Conservation (phyloP, 106 monocot genomes). For the Dioscorea dumetorum region DNA sequence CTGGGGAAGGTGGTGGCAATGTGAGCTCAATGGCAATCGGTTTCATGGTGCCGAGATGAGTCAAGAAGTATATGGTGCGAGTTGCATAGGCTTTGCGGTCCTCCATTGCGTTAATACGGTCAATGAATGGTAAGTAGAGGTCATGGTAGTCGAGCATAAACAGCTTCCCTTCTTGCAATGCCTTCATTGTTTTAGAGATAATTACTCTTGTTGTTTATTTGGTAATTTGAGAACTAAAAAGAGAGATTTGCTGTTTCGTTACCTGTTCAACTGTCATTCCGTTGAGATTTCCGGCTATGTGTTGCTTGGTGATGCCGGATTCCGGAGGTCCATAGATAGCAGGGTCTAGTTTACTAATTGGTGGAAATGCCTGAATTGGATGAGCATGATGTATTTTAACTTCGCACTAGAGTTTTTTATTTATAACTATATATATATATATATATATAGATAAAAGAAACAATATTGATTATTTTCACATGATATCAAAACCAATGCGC, state of each 20-base stretch:
- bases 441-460: background rate
- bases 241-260: background rate
- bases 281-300: constrained; percentile 51
- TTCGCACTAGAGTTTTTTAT: no score
- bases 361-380: constrained; percentile 53
- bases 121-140: constrained; percentile 62
- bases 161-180: constrained; percentile 64
- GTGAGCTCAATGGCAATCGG: constrained; percentile 79
- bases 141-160: constrained; percentile 82
- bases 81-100: constrained; percentile 70
- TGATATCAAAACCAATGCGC: no score
- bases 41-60: constrained; percentile 41
- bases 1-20: constrained; percentile 41
- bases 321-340: constrained; percentile 67
- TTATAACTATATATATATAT: background rate
- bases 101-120: constrained; percentile 53
- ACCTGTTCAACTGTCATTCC: constrained; percentile 70
- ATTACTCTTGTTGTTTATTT: background rate
- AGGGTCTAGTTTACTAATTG: constrained; percentile 58
- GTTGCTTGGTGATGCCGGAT: constrained; percentile 56
- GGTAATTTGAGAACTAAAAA: background rate
- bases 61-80: constrained; percentile 71
- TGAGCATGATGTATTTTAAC: background rate
- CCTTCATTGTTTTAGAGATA: constrained; percentile 26
- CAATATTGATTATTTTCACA: no score